A percentile compares a stretch with the other conserved stretches of the same genome.
These are phyloP conservation scores for Oxyria digyna DNA, from an alignment of 148 eudicot genomes.

Conservation along the genomic window DNA sequence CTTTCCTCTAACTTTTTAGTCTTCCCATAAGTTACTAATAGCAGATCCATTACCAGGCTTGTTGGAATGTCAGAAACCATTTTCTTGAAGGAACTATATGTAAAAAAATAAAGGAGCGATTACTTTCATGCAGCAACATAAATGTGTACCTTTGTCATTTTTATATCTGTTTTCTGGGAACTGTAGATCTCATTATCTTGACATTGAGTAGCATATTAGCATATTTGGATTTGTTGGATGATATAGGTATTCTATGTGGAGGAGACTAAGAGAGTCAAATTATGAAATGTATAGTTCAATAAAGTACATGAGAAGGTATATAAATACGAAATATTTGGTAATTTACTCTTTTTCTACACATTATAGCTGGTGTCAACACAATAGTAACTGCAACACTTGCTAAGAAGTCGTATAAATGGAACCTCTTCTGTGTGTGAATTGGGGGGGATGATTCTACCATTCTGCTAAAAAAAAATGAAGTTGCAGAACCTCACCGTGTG, in stretches of 20 bases:
- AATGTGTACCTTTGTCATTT: neutral
- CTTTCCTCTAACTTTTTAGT: neutral
- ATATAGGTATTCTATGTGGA: neutral
- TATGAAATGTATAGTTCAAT: neutral
- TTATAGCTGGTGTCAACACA: neutral
- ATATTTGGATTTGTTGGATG: neutral
- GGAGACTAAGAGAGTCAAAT: neutral
- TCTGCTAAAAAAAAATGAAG: neutral
- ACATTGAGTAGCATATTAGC: neutral
- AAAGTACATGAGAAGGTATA: neutral
- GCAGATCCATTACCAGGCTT: neutral
- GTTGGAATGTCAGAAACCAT: neutral
- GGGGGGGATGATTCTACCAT: neutral
- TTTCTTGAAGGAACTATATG: neutral
- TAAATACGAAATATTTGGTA: neutral
- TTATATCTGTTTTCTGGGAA: neutral
- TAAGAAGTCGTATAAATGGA: neutral
- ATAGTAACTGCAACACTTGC: neutral
- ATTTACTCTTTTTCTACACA: neutral
- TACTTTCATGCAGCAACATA: neutral
- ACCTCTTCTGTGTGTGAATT: neutral
- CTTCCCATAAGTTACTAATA: neutral
- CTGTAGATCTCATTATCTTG: neutral
- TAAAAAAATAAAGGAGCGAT: neutral
- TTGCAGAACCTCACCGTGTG: neutral